Conservation (phyloP, 1,284 basidiomycete species). For the Rhodotorula sp. region DNA sequence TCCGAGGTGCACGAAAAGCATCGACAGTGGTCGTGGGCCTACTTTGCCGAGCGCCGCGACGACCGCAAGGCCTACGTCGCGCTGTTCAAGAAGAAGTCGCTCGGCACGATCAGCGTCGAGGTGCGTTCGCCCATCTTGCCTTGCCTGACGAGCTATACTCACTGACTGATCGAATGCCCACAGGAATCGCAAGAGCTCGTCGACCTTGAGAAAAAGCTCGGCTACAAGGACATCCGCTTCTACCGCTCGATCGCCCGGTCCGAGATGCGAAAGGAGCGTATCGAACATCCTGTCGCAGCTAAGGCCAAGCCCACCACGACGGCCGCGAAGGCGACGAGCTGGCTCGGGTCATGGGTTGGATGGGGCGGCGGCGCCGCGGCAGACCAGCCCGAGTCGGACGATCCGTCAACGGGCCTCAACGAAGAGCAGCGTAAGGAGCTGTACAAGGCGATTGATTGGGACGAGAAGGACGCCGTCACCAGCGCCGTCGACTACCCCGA, state of each 20-base stretch:
- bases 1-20: conserved; percentile 83
- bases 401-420: conserved; percentile 69
- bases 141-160: conserved; percentile 5
- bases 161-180: not conserved
- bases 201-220: conserved; percentile 75
- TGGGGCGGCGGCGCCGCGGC: conserved; percentile 61
- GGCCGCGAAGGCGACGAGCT: conserved; percentile 59
- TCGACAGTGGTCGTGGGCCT: conserved; percentile 87
- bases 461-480: conserved; percentile 72
- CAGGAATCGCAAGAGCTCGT: conserved; percentile 69
- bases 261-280: conserved; percentile 78
- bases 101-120: conserved; percentile 61
- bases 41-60: conserved; percentile 84
- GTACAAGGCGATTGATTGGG: conserved; percentile 92
- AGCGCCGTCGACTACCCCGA: conserved; percentile 65
- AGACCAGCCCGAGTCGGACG: conserved; percentile 45
- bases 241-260: conserved; percentile 95
- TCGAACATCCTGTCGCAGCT: conserved; percentile 50
- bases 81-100: conserved; percentile 72
- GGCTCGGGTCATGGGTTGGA: conserved; percentile 70
- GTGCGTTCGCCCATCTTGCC: conserved; percentile 49
- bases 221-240: conserved; percentile 95
- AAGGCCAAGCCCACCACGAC: conserved; percentile 53
- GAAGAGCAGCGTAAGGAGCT: conserved; percentile 91
- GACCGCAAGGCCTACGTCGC: conserved; percentile 79